These are phyloP conservation scores for Entomortierella parvispora DNA, from an alignment of 192 early-diverging fungal species.

Conservation along the genomic window DNA sequence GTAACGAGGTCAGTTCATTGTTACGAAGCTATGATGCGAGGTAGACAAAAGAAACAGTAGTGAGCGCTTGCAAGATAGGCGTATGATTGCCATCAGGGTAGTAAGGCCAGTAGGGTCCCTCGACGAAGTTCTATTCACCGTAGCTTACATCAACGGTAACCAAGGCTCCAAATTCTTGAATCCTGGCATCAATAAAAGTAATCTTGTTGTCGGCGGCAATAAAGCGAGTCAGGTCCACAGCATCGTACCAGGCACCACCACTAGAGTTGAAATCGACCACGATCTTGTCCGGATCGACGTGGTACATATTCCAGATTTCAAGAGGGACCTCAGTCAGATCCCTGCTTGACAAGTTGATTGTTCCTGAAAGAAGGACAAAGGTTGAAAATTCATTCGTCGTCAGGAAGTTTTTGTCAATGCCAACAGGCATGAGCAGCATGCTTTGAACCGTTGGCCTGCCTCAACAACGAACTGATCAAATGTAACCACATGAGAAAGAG, in stretches of 20 bases:
- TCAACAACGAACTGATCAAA: not conserved
- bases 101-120: too few species aligned
- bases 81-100: not conserved
- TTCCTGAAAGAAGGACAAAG: slow-evolving; percentile 35
- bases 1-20: slow-evolving; percentile 57
- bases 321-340: slow-evolving; percentile 57
- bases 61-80: not conserved
- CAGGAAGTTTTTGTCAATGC: not conserved
- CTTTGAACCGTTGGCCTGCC: not conserved
- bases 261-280: slow-evolving; percentile 59
- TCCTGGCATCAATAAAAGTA: slow-evolving; percentile 54
- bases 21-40: slow-evolving; percentile 52
- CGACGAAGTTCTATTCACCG: too few species aligned
- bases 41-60: not conserved
- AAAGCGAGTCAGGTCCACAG: slow-evolving; percentile 60
- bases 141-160: slow-evolving; percentile 58
- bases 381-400: too few species aligned
- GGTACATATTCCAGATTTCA: slow-evolving; percentile 68
- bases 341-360: slow-evolving; percentile 60
- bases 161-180: slow-evolving; percentile 62
- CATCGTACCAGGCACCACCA: slow-evolving; percentile 59
- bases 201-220: slow-evolving; percentile 64
- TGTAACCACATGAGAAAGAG: not conserved
- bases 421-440: not conserved
- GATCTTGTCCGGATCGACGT: slow-evolving; percentile 59